A percentile compares a stretch with the other conserved stretches of the same genome.
Conservation (phyloP, 2,329 filamentous ascomycete genomes). For the Zymoseptoria ardabiliae region DNA sequence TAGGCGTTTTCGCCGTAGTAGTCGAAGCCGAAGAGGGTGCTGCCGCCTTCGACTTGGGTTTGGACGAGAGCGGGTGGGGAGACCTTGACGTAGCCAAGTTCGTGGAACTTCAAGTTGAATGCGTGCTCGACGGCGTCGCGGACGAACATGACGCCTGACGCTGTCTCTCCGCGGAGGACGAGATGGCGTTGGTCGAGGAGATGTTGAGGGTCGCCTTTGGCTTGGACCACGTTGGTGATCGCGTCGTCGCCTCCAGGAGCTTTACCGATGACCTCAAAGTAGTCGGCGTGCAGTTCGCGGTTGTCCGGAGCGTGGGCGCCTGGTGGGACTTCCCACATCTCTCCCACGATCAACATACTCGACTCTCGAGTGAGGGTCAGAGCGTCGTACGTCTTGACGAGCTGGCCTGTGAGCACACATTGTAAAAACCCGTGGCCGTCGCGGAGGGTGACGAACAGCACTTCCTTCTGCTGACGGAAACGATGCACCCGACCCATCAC, state of each 20-base stretch:
- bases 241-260: slow-evolving; percentile 83
- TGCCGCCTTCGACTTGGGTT: slow-evolving; percentile 88
- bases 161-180: slow-evolving; percentile 73
- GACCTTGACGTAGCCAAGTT: slow-evolving; percentile 72
- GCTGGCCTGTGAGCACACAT: slow-evolving; percentile 70
- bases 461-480: slow-evolving; percentile 71
- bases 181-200: slow-evolving; percentile 79
- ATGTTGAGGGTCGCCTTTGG: slow-evolving; percentile 61
- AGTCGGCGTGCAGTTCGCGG: slow-evolving; percentile 87
- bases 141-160: slow-evolving; percentile 81
- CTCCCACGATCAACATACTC: slow-evolving; percentile 75
- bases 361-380: slow-evolving; percentile 79
- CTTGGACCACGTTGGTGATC: slow-evolving; percentile 74
- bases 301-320: slow-evolving; percentile 72
- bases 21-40: slow-evolving; percentile 80
- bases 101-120: slow-evolving; percentile 72
- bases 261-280: slow-evolving; percentile 67
- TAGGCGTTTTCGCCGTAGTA: slow-evolving; percentile 89
- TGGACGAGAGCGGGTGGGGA: slow-evolving; percentile 86
- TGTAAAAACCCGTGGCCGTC: slow-evolving; percentile 82
- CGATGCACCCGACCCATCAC: slow-evolving; percentile 79
- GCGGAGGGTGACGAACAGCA: slow-evolving; percentile 77
- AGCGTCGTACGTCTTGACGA: slow-evolving; percentile 88
- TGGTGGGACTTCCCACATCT: slow-evolving; percentile 72
- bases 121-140: slow-evolving; percentile 73